Evolutionary conservation across 2,329 filamentous ascomycete genomes (phyloP).

Genomic region (Byssoonygena ceratinophila): DNA sequence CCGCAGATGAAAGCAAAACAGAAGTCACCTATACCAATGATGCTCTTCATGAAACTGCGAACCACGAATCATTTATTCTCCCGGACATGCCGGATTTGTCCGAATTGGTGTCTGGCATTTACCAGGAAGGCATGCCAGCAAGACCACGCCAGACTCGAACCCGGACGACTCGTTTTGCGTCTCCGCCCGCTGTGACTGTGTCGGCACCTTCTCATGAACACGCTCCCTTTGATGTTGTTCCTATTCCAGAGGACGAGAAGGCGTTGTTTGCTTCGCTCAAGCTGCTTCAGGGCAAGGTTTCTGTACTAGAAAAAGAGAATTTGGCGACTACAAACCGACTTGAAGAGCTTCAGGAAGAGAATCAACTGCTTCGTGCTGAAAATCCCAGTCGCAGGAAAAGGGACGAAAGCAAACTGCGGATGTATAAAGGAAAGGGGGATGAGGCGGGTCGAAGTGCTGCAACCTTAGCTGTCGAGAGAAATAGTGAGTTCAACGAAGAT

Average conservation of each 20-base stretch:
- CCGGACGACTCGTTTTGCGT: constrained; percentile 45
- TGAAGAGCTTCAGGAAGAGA: constrained; percentile 44
- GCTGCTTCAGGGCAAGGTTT: constrained; percentile 48
- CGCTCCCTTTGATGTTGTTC: constrained; percentile 43
- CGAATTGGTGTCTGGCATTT: constrained; percentile 50
- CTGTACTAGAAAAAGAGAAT: constrained; percentile 47
- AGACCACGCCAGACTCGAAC: constrained; percentile 35
- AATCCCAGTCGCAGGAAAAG: constrained; percentile 28
- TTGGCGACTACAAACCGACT: constrained; percentile 41
- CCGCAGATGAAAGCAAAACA: constrained; percentile 18
- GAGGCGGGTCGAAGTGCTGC: constrained; percentile 27
- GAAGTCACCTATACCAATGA: constrained; percentile 9
- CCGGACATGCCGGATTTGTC: constrained; percentile 52
- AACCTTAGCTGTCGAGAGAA: constrained; percentile 29
- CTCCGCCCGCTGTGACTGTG: constrained; percentile 30
- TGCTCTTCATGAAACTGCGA: constrained; percentile 34
- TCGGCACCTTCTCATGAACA: constrained; percentile 29
- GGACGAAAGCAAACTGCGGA: constrained; percentile 26
- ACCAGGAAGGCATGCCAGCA: constrained; percentile 26
- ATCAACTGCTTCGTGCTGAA: constrained; percentile 41
- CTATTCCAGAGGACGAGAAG: constrained; percentile 53
- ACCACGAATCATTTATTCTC: constrained; percentile 50
- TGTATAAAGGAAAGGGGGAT: constrained; percentile 38
- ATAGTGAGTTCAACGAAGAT: constrained; percentile 25
- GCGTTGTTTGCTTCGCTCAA: constrained; percentile 52